phyloP scores from a whole-genome alignment of 108 stramenopile species.

The Nitzschia sp. region DNA sequence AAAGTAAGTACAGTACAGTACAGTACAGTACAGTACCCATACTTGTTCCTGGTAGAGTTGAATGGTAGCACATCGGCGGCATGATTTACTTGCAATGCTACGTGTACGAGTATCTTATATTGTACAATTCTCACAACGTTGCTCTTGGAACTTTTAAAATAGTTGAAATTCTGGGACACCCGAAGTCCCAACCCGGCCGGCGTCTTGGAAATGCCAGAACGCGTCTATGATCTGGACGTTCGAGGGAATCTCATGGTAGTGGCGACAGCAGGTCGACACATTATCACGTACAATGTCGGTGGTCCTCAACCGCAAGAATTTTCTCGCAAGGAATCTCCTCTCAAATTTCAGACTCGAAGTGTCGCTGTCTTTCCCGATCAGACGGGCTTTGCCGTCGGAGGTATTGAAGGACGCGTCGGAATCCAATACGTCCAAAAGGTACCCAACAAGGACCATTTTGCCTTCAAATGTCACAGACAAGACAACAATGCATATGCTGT shows the following conservation, averaged over 20 bases:
- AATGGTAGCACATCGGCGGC: no score
- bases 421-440: slow-evolving; percentile 93
- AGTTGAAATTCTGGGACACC: slow-evolving; percentile 90
- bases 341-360: slow-evolving; percentile 89
- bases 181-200: slow-evolving; percentile 80
- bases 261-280: slow-evolving; percentile 76
- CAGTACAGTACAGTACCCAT: no score
- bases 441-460: slow-evolving; percentile 85
- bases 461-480: slow-evolving; percentile 97
- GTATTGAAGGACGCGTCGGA: slow-evolving; percentile 96
- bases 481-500: slow-evolving; percentile 78
- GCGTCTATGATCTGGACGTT: slow-evolving; percentile 87
- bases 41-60: no score
- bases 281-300: slow-evolving; percentile 78
- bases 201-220: slow-evolving; percentile 75
- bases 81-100: no score
- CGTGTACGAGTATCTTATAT: no score
- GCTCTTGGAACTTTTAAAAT: no score
- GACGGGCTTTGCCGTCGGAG: slow-evolving; percentile 93
- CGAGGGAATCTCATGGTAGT: slow-evolving; percentile 82
- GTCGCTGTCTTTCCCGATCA: slow-evolving; percentile 84
- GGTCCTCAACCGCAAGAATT: slow-evolving; percentile 70
- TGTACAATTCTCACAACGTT: no score
- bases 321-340: slow-evolving; percentile 75
- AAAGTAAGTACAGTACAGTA: slow-evolving; percentile 19